phyloP scores from a whole-genome alignment of 208 protist species.

The Tritrichomonas musculus region DNA sequence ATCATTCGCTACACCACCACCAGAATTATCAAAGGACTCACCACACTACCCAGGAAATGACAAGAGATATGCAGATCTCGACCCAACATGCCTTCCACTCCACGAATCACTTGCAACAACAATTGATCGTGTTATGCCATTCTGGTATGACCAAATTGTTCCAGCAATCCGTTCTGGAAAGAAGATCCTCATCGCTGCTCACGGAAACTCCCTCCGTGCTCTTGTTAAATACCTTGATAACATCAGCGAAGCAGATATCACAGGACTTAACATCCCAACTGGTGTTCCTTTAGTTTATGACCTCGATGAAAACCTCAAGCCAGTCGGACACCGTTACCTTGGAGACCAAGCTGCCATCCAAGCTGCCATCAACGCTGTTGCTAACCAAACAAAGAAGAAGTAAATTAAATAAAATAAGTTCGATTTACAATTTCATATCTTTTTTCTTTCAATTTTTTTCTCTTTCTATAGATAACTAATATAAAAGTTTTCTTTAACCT shows the following conservation, averaged over 20 bases:
- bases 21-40: slow-evolving; percentile 44
- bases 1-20: slow-evolving; percentile 59
- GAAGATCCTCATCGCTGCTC: slow-evolving; percentile 62
- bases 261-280: slow-evolving; percentile 52
- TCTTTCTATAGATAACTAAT: too few species aligned
- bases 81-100: background rate
- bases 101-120: slow-evolving; percentile 1
- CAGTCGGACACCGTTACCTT: slow-evolving; percentile 18
- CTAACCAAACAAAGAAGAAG: slow-evolving; percentile 34
- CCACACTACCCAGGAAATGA: slow-evolving; percentile 38
- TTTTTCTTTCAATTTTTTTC: too few species aligned
- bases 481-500: too few species aligned
- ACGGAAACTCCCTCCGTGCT: slow-evolving; percentile 57
- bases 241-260: slow-evolving; percentile 50
- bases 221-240: slow-evolving; percentile 56
- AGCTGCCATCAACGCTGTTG: slow-evolving; percentile 33
- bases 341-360: slow-evolving; percentile 32
- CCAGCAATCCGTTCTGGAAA: slow-evolving; percentile 57
- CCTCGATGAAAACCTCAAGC: slow-evolving; percentile 48
- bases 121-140: slow-evolving; percentile 39
- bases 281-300: slow-evolving; percentile 57
- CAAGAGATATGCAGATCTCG: background rate
- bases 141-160: slow-evolving; percentile 39
- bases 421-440: too few species aligned
- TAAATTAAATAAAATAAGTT: too few species aligned